These are phyloP conservation scores for Neurospora sp. DNA, from an alignment of 495 filamentous ascomycete species.

Conservation along the genomic window DNA sequence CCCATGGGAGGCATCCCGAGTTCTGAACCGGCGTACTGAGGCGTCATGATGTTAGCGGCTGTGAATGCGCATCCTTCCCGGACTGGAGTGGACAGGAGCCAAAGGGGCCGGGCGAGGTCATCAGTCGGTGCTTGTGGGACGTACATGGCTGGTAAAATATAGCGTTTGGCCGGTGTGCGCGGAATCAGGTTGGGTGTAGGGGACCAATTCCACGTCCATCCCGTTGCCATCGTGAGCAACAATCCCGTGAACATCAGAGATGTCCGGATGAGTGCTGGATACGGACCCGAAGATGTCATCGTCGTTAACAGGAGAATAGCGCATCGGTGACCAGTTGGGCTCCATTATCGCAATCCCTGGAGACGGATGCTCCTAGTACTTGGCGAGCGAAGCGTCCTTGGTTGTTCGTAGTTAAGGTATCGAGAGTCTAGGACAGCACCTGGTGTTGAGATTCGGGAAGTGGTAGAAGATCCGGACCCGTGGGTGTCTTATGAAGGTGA, in stretches of 20 bases:
- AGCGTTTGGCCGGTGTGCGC: not conserved
- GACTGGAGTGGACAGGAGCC: not conserved
- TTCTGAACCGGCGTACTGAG: not conserved
- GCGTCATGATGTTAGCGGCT: not conserved
- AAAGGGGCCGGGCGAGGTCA: not conserved
- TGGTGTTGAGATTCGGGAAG: not conserved
- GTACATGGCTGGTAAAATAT: not conserved
- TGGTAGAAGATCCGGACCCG: not conserved
- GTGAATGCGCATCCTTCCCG: not conserved
- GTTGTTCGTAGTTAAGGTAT: not conserved
- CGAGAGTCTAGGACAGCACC: not conserved
- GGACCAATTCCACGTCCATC: not conserved
- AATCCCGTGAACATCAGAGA: not conserved
- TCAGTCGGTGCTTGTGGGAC: not conserved
- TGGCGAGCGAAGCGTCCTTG: not conserved
- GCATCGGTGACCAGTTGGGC: not conserved
- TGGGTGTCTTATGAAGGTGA: not conserved
- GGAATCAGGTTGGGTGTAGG: not conserved
- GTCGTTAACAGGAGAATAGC: not conserved
- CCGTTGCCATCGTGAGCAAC: not conserved
- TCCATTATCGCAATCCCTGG: not conserved
- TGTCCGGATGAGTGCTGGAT: not conserved
- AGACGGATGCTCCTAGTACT: not conserved
- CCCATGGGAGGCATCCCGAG: not conserved
- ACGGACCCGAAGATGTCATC: not conserved